Conservation (phyloP, 2,329 filamentous ascomycete species). For the Alternaria sp. region DNA sequence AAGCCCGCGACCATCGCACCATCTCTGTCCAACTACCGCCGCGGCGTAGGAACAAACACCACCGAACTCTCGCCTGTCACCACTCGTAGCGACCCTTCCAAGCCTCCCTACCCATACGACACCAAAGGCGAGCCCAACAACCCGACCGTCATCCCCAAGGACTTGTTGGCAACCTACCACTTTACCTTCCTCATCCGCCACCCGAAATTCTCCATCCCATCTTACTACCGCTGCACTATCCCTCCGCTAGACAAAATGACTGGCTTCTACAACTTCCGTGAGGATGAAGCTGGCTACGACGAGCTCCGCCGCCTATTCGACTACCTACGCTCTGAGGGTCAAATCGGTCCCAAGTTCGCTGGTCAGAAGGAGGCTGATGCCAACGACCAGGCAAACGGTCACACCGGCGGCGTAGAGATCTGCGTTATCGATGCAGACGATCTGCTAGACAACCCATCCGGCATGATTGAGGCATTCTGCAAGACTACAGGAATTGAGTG, state of each 20-base stretch:
- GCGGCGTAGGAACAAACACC: conserved; percentile 64
- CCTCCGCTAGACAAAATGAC: conserved; percentile 83
- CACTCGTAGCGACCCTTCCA: conserved; percentile 26
- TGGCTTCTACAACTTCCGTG: conserved; percentile 85
- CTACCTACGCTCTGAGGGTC: conserved; percentile 71
- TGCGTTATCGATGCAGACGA: conserved; percentile 95
- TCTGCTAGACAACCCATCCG: conserved; percentile 81
- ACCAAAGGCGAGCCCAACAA: conserved; percentile 71
- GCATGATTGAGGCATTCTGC: conserved; percentile 80
- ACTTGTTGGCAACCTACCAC: conserved; percentile 79
- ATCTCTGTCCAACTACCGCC: conserved; percentile 69
- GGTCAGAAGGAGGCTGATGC: conserved; percentile 49
- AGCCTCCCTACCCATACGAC: conserved; percentile 63
- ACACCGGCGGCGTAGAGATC: conserved; percentile 63
- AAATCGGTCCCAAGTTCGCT: conserved; percentile 73
- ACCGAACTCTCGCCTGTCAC: conserved; percentile 44
- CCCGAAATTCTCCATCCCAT: conserved; percentile 88
- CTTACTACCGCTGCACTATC: conserved; percentile 92
- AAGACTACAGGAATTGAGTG: conserved; percentile 80
- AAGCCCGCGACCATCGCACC: conserved; percentile 75
- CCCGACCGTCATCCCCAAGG: conserved; percentile 81
- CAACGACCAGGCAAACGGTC: conserved; percentile 38
- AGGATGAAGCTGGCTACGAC: conserved; percentile 85
- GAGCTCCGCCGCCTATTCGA: conserved; percentile 89
- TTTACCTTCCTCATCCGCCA: conserved; percentile 98